Conservation (phyloP, 2,329 filamentous ascomycete species). For the Sclerotinia sclerotiorum region DNA sequence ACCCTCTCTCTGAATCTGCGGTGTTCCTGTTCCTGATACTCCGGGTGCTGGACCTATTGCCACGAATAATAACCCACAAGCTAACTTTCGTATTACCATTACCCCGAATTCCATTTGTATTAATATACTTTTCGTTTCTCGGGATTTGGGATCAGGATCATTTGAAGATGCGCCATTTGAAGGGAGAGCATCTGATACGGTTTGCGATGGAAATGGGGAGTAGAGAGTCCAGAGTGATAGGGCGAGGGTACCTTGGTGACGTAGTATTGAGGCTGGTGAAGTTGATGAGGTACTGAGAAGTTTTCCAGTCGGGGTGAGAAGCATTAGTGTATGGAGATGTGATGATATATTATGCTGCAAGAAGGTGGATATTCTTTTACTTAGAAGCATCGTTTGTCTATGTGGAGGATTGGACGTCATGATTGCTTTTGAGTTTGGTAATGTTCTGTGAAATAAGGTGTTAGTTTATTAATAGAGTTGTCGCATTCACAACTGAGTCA, state of each 20-base stretch:
- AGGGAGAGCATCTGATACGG: slow-evolving; percentile 24
- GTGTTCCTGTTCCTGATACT: background rate
- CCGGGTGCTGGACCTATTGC: slow-evolving; percentile 52
- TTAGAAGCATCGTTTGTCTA: slow-evolving; percentile 52
- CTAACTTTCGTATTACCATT: slow-evolving; percentile 57
- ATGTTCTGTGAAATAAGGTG: slow-evolving; percentile 29
- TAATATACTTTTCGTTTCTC: slow-evolving; percentile 35
- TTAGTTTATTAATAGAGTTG: background rate
- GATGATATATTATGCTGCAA: slow-evolving; percentile 57
- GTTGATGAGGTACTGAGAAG: slow-evolving; percentile 62
- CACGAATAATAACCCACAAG: slow-evolving; percentile 61
- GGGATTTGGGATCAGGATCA: slow-evolving; percentile 22
- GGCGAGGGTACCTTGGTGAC: slow-evolving; percentile 63
- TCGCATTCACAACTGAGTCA: background rate
- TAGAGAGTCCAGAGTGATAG: slow-evolving; percentile 62
- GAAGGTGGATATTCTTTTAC: slow-evolving; percentile 63
- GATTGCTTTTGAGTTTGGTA: slow-evolving; percentile 13
- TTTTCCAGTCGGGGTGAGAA: slow-evolving; percentile 61
- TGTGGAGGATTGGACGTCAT: slow-evolving; percentile 29
- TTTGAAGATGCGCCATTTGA: slow-evolving; percentile 13
- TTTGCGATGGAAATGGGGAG: slow-evolving; percentile 42
- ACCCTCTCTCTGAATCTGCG: slow-evolving; percentile 9
- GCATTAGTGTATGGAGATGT: slow-evolving; percentile 58
- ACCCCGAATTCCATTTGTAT: slow-evolving; percentile 56
- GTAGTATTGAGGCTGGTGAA: slow-evolving; percentile 56